Conservation (phyloP, 2,329 filamentous ascomycete species). For the Furcasterigmium furcatum region DNA sequence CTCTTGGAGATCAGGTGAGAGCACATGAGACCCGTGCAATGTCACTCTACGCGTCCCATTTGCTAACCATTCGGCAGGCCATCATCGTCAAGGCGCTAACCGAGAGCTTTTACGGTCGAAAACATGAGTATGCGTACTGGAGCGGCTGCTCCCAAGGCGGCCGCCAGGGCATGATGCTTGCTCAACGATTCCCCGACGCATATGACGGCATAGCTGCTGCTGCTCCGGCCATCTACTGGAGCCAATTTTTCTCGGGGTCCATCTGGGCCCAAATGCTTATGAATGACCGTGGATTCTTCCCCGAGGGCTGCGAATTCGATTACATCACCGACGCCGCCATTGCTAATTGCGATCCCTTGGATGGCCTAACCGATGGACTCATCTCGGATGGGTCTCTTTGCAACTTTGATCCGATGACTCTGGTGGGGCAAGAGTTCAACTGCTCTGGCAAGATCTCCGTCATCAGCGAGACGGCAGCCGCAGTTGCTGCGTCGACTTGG, state of each 20-base stretch:
- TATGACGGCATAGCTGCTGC: conserved; percentile 38
- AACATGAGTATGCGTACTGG: conserved; percentile 39
- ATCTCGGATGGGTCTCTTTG: conserved; percentile 13
- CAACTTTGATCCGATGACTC: conserved; percentile 13
- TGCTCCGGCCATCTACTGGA: conserved; percentile 19
- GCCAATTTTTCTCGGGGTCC: not conserved
- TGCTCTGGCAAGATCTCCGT: conserved; percentile 5
- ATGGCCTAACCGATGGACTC: conserved; percentile 19
- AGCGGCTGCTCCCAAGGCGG: conserved; percentile 51
- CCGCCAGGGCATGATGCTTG: conserved; percentile 43
- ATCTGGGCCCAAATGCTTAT: not conserved
- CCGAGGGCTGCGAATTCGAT: conserved; percentile 27
- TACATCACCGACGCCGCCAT: conserved; percentile 29
- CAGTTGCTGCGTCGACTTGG: conserved; percentile 6
- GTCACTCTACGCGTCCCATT: not conserved
- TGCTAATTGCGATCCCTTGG: conserved; percentile 19
- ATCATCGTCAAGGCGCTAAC: conserved; percentile 38
- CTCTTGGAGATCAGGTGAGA: conserved; percentile 22
- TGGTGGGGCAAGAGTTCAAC: conserved; percentile 11
- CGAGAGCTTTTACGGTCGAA: conserved; percentile 32
- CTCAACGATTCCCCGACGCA: conserved; percentile 43
- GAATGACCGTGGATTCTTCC: conserved; percentile 16
- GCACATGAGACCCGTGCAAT: not conserved
- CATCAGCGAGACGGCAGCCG: not conserved
- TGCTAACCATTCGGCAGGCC: conserved; percentile 16